Evolutionary conservation across 2,329 filamentous ascomycete species (phyloP).

Genomic region (Neopestalotiopsis rosae): DNA sequence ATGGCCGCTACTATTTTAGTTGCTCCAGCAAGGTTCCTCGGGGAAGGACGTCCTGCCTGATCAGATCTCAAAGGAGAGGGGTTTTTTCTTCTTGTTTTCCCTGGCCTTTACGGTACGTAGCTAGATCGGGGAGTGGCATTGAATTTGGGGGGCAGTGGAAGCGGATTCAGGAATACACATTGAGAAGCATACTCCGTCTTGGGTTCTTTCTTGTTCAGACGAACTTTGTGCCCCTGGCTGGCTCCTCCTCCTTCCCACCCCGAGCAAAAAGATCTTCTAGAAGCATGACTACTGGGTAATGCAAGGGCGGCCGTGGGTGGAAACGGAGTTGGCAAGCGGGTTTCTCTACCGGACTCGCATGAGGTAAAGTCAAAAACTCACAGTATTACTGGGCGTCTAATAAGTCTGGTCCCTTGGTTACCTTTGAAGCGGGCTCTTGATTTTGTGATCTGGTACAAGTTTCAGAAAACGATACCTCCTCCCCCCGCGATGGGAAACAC

Average conservation of each 20-base stretch:
- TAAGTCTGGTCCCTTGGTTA: background rate
- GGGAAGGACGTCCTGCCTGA: background rate
- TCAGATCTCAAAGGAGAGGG: constrained; percentile 1
- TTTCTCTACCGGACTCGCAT: too few relatives aligned
- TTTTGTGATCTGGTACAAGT: background rate
- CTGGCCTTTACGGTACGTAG: background rate
- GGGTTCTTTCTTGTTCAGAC: background rate
- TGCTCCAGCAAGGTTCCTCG: background rate
- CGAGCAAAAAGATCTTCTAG: constrained; percentile 4
- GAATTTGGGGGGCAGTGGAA: too few relatives aligned
- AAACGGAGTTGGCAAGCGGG: too few relatives aligned
- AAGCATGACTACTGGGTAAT: background rate
- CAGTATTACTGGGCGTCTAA: too few relatives aligned
- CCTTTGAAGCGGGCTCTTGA: background rate
- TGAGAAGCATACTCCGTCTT: background rate
- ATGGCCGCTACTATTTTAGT: constrained; percentile 16
- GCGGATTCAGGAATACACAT: too few relatives aligned
- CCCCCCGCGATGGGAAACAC: constrained; percentile 3
- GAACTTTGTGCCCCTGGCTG: background rate
- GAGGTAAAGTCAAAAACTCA: background rate
- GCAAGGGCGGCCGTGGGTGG: background rate
- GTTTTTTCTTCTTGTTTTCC: background rate
- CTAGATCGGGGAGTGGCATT: background rate
- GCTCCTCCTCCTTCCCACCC: background rate
- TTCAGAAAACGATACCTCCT: background rate